Conservation (phyloP, 108 stramenopile species). For the Nitzschia putrida region DNA sequence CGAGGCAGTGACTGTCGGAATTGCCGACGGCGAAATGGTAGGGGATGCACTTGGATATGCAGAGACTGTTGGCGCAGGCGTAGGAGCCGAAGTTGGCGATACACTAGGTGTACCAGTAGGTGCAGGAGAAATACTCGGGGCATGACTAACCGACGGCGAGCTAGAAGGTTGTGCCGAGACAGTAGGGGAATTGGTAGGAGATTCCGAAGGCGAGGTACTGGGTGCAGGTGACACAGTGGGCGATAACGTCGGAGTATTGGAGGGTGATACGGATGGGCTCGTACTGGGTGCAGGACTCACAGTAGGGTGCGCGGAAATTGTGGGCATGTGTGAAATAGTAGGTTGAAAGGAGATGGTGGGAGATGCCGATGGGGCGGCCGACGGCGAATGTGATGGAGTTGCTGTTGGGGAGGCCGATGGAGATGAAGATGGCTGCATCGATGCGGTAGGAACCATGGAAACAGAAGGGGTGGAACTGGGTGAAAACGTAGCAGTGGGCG, state of each 20-base stretch:
- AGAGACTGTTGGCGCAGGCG: background rate
- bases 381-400: conserved; percentile 11
- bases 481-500: background rate
- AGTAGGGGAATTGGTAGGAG: conserved; percentile 1
- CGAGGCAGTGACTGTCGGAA: conserved; percentile 3
- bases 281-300: conserved; percentile 1
- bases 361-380: background rate
- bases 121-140: background rate
- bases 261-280: background rate
- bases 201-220: background rate
- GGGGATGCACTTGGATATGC: background rate
- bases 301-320: conserved; percentile 3
- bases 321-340: background rate
- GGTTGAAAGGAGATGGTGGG: conserved; percentile 12
- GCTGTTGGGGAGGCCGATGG: conserved; percentile 8
- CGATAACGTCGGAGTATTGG: conserved; percentile 8
- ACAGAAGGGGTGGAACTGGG: conserved; percentile 11
- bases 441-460: background rate
- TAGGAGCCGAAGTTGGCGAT: background rate
- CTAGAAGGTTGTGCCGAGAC: conserved; percentile 8
- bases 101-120: conserved; percentile 3
- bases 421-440: background rate
- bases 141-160: conserved; percentile 3
- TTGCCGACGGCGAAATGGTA: background rate
- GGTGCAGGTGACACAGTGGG: conserved; percentile 13